These are phyloP conservation scores for Crithidia bombi DNA, from an alignment of 208 protist genomes.

Conservation along the genomic window DNA sequence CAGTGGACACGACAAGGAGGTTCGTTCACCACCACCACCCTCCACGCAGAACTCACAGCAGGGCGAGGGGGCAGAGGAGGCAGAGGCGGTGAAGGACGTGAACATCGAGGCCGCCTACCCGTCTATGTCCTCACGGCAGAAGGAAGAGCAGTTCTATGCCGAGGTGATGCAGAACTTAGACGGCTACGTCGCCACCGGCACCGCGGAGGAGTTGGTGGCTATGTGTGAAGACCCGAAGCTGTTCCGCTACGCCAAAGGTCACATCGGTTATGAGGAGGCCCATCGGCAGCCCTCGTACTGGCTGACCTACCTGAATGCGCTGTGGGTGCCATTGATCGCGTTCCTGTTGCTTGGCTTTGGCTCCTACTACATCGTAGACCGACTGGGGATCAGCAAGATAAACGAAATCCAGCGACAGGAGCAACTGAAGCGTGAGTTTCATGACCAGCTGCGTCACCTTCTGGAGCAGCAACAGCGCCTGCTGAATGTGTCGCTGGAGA, in stretches of 20 bases:
- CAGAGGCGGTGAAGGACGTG: not conserved
- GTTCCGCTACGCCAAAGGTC: constrained; percentile 45
- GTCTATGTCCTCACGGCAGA: constrained; percentile 27
- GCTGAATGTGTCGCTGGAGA: not conserved
- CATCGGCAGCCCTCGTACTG: constrained; percentile 32
- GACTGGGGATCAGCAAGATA: constrained; percentile 20
- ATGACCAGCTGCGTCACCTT: constrained; percentile 12
- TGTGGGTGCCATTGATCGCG: constrained; percentile 47
- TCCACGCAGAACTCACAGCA: constrained; percentile 3
- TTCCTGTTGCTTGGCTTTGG: constrained; percentile 35
- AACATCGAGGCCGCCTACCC: constrained; percentile 36
- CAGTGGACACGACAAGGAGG: constrained; percentile 17
- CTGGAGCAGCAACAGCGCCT: constrained; percentile 18
- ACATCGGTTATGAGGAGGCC: constrained; percentile 72
- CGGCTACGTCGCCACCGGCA: constrained; percentile 44
- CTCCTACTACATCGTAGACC: constrained; percentile 19
- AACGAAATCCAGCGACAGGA: constrained; percentile 14
- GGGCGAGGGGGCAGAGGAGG: not conserved
- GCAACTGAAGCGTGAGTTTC: constrained; percentile 7
- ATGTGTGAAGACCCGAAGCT: constrained; percentile 56
- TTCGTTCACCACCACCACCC: not conserved
- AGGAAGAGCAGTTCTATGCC: constrained; percentile 48
- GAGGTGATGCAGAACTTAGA: constrained; percentile 56
- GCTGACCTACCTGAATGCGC: constrained; percentile 26
- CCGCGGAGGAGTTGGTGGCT: constrained; percentile 47